Conservation (phyloP, 163 green algal genomes). For the Smithsoniella earleae region DNA sequence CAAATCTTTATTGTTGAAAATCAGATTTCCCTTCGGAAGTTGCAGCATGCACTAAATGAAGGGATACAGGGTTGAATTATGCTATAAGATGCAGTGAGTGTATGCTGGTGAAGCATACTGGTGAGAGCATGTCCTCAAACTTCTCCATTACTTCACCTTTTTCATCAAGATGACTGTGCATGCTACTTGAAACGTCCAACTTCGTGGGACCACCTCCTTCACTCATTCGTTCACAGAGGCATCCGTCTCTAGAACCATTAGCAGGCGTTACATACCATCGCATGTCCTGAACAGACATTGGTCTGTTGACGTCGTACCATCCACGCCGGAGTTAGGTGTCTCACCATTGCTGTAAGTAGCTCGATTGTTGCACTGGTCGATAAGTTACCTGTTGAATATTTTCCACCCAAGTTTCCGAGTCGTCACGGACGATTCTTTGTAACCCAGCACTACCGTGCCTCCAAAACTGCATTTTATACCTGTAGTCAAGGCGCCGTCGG, state of each 20-base stretch:
- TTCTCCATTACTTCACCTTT: neutral
- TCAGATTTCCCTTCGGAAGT: no score
- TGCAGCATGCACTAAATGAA: neutral
- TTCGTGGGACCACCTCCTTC: neutral
- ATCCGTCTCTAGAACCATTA: slow-evolving; percentile 5
- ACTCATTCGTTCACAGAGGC: slow-evolving; percentile 8
- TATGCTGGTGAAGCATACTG: neutral
- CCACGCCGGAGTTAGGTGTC: neutral
- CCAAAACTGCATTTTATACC: slow-evolving; percentile 20
- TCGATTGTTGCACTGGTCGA: neutral
- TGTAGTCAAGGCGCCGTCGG: no score
- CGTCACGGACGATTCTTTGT: neutral
- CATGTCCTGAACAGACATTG: neutral
- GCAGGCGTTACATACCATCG: slow-evolving; percentile 12
- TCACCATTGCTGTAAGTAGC: neutral
- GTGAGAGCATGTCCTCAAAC: neutral
- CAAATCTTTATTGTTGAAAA: no score
- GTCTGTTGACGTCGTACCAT: neutral
- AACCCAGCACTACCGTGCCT: neutral
- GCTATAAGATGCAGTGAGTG: neutral
- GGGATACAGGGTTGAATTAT: neutral
- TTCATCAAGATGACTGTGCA: neutral
- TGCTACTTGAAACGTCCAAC: neutral
- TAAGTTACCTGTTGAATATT: neutral
- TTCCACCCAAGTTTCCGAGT: slow-evolving; percentile 11